Evolutionary conservation across 2,329 filamentous ascomycete species (phyloP).

Genomic region (Colletotrichum sp.): DNA sequence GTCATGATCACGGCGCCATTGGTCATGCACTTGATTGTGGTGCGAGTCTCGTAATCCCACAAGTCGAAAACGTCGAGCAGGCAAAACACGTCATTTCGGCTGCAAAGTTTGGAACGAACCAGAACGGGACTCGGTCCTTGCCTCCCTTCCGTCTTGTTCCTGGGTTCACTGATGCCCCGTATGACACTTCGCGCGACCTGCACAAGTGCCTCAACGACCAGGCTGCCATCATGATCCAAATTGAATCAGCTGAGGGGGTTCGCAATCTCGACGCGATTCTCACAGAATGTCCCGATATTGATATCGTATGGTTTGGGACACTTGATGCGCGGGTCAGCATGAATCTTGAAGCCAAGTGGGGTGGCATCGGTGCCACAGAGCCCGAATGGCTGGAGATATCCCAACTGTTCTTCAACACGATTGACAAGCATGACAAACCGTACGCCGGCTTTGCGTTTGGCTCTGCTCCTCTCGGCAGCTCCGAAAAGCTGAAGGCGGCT

Average conservation of each 20-base stretch:
- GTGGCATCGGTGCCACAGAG: conserved; percentile 33
- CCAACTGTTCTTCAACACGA: conserved; percentile 37
- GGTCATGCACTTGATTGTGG: conserved; percentile 52
- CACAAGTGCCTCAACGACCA: conserved; percentile 47
- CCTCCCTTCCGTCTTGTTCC: conserved; percentile 42
- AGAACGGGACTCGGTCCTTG: conserved; percentile 46
- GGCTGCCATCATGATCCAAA: conserved; percentile 53
- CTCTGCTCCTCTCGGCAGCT: conserved; percentile 25
- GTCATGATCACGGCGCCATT: conserved; percentile 53
- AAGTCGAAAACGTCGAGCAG: conserved; percentile 52
- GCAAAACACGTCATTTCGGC: conserved; percentile 45
- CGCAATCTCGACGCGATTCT: conserved; percentile 53
- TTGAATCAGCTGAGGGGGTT: conserved; percentile 45
- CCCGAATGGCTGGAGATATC: conserved; percentile 44
- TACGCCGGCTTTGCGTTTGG: conserved; percentile 34
- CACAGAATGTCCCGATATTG: conserved; percentile 48
- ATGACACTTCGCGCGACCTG: conserved; percentile 35
- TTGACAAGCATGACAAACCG: conserved; percentile 53
- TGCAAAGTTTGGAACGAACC: conserved; percentile 46
- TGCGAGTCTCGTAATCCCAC: conserved; percentile 50
- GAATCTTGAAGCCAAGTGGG: conserved; percentile 38
- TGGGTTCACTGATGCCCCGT: conserved; percentile 43
- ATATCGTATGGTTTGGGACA: conserved; percentile 50
- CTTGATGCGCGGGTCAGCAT: conserved; percentile 51
- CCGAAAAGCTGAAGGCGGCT: conserved; percentile 27